Evolutionary conservation across 2,329 filamentous ascomycete genomes (phyloP).

Genomic region (Grosmannia penicillata): DNA sequence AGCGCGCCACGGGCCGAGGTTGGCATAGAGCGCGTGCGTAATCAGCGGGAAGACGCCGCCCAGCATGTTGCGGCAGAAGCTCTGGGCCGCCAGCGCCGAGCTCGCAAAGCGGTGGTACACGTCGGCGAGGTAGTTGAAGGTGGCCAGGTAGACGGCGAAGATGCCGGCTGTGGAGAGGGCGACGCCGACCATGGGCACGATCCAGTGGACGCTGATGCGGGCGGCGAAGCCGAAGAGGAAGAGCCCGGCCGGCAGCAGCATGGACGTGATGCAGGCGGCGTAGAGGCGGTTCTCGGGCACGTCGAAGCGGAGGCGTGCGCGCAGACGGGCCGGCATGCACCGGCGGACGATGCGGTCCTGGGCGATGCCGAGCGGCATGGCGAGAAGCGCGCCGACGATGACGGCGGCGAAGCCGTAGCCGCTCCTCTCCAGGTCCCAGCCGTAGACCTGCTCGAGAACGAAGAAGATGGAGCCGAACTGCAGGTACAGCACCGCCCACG

Average conservation of each 20-base stretch:
- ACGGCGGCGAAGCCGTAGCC: constrained; percentile 64
- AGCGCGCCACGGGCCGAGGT: constrained; percentile 55
- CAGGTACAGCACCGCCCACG: constrained; percentile 79
- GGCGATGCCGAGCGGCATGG: constrained; percentile 53
- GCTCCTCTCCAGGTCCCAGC: constrained; percentile 51
- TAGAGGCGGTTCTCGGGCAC: constrained; percentile 69
- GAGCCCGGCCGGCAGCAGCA: constrained; percentile 62
- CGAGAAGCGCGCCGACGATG: constrained; percentile 49
- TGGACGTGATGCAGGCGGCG: constrained; percentile 63
- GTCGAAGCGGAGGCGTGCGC: constrained; percentile 29
- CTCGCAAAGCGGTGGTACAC: constrained; percentile 75
- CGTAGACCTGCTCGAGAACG: constrained; percentile 54
- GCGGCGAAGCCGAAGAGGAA: constrained; percentile 16
- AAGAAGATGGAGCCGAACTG: constrained; percentile 70
- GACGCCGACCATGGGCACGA: constrained; percentile 47
- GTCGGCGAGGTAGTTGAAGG: constrained; percentile 88
- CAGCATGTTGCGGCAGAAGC: constrained; percentile 71
- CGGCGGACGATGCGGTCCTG: constrained; percentile 53
- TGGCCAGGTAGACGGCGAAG: constrained; percentile 71
- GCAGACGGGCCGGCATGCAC: constrained; percentile 22
- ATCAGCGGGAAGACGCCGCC: constrained; percentile 71
- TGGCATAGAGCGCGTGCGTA: constrained; percentile 56
- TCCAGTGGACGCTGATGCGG: neutral
- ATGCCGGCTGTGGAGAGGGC: constrained; percentile 71
- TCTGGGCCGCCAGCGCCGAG: constrained; percentile 74